Base-by-base conservation (phyloP, 495 filamentous ascomycete species). In the Penicillium pulvis region DNA sequence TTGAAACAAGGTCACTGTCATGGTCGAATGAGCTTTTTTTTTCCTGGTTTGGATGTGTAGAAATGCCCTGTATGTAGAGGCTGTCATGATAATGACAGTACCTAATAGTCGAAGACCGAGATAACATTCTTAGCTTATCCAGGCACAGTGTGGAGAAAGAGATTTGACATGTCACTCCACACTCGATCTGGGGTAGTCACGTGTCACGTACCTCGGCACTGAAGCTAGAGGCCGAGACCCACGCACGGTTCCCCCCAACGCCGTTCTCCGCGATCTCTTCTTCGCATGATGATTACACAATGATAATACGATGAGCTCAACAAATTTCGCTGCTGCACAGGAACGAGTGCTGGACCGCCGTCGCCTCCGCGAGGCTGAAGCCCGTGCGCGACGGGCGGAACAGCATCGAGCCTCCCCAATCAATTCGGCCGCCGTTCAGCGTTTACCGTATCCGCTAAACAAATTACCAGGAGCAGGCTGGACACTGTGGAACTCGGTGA, bases 321-420 rank as follows among this genome's bases (percentile, higher is more conserved):
- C 87, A 66, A 87, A 91, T 62, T 96, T 97, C 71, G 87, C 89
- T 71, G 85, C 86, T 62, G 92, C 92, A 56, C 92, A 96, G 75
- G 81, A 88, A 75, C 89, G 92, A 64, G 80, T 97, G 53, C 81
- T 86, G 52, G 88, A 88, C 53, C 90, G 92, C 51, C 91, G 90
- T 54, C 82, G 84, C 66, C 83, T 83, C 26, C 88, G 88, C 66
- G 90, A 89, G 69, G 76, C 79, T 45, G 81, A 87, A 69, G 70
- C 77, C 33, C 80, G 83, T 64, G 74, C 85, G 51, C 83, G 78
- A 39, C 64, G 81, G 58, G 75, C 77, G 24, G 81, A 85, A 47
- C 81, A 81, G 65, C 82, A 78, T 50, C 80, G 81, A 59, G 76
- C 83, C 31, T 86, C 86, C 19, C 81, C 80, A 63, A 79, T 85